Evolutionary conservation across 768 basidiomycete species (phyloP).

Genomic region (Xerocomellus amylosporus): DNA sequence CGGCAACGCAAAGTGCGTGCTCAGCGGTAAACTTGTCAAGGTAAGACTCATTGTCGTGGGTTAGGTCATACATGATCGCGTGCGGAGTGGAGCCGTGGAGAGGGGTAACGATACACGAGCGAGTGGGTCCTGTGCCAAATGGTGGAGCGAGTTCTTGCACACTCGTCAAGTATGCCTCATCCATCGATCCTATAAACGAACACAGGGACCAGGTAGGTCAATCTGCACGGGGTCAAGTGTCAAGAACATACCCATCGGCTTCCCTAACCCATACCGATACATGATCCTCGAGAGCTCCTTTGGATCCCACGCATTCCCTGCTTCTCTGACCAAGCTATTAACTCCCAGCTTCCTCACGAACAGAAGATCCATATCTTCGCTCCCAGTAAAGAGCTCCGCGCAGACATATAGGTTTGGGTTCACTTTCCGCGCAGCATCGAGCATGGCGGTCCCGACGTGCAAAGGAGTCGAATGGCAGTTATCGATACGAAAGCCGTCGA

Average conservation of each 20-base stretch:
- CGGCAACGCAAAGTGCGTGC: slow-evolving; percentile 92
- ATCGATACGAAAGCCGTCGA: slow-evolving; percentile 97
- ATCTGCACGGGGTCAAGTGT: background rate
- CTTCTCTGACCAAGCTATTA: slow-evolving; percentile 92
- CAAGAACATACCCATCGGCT: slow-evolving; percentile 72
- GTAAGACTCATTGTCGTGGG: slow-evolving; percentile 96
- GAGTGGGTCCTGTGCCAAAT: slow-evolving; percentile 75
- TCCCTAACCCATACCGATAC: slow-evolving; percentile 87
- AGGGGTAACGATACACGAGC: slow-evolving; percentile 71
- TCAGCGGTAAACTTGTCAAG: slow-evolving; percentile 89
- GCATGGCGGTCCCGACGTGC: slow-evolving; percentile 91
- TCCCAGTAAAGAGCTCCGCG: slow-evolving; percentile 96
- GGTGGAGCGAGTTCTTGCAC: slow-evolving; percentile 77
- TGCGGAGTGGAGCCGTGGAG: slow-evolving; percentile 88
- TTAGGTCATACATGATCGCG: slow-evolving; percentile 91
- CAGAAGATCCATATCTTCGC: slow-evolving; percentile 85
- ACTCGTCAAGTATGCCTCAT: slow-evolving; percentile 76
- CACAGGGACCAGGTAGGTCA: background rate
- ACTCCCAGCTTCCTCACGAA: slow-evolving; percentile 92
- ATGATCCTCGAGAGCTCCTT: slow-evolving; percentile 88
- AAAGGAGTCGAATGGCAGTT: slow-evolving; percentile 98
- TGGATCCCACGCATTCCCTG: slow-evolving; percentile 86
- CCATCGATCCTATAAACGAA: slow-evolving; percentile 76
- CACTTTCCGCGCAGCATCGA: slow-evolving; percentile 84
- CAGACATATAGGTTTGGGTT: slow-evolving; percentile 95